Evolutionary conservation across 2,329 filamentous ascomycete genomes (phyloP).

Genomic region (Venturia asperata): DNA sequence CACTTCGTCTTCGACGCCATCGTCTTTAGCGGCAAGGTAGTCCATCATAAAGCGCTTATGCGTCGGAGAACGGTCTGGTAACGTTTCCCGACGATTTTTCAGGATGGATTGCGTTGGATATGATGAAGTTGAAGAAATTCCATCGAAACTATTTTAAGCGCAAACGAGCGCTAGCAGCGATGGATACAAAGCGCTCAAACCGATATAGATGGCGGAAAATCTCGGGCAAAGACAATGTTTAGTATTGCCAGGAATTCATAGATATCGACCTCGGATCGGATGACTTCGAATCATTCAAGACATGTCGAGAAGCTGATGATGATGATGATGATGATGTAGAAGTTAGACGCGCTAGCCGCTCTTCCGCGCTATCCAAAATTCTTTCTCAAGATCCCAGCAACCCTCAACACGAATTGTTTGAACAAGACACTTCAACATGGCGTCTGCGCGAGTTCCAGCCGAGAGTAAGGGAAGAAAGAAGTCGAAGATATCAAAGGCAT

Average conservation of each 20-base stretch:
- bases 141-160: no score
- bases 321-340: no score
- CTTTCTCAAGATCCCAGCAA: not conserved
- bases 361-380: not conserved
- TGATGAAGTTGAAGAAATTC: not conserved
- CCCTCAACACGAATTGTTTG: not conserved
- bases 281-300: no score
- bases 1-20: not conserved
- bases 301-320: no score
- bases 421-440: conserved; percentile 7
- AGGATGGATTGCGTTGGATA: not conserved
- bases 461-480: not conserved
- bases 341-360: conserved; percentile 59
- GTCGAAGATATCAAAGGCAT: conserved; percentile 6
- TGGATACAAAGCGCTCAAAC: no score
- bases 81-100: not conserved
- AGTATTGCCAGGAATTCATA: no score
- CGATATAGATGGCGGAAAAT: no score
- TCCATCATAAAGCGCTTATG: not conserved
- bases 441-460: not conserved
- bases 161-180: no score
- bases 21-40: not conserved
- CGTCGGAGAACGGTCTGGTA: not conserved
- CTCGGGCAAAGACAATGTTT: no score
- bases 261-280: no score